Conservation (phyloP, 208 protist genomes). For the Leishmania martiniquensis region DNA sequence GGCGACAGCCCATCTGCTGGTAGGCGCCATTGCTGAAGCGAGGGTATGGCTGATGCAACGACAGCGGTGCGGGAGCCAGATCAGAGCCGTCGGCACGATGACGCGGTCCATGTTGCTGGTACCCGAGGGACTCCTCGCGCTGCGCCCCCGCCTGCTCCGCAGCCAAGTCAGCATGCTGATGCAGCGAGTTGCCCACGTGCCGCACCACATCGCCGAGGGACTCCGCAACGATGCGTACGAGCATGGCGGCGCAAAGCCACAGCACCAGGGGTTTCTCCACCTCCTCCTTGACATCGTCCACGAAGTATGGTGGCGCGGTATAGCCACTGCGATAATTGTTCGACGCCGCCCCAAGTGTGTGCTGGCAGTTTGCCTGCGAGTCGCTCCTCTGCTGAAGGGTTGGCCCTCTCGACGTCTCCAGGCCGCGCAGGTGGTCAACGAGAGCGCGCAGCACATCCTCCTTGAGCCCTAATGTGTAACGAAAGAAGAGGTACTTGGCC, state of each 20-base stretch:
- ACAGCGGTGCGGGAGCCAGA: background rate
- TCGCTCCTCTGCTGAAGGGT: background rate
- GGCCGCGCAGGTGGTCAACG: constrained; percentile 32
- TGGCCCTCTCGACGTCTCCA: background rate
- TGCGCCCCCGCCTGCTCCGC: constrained; percentile 38
- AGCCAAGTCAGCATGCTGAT: constrained; percentile 66
- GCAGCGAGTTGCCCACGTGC: constrained; percentile 66
- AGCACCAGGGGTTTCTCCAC: constrained; percentile 54
- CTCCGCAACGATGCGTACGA: constrained; percentile 78
- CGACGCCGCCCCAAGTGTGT: constrained; percentile 6
- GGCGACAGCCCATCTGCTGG: constrained; percentile 51
- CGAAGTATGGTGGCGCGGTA: constrained; percentile 10
- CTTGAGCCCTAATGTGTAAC: constrained; percentile 66
- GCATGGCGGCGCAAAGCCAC: constrained; percentile 71
- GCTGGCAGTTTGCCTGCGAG: background rate
- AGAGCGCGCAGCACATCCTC: constrained; percentile 40
- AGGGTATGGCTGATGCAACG: constrained; percentile 23
- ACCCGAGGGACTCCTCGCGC: background rate
- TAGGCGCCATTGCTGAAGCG: constrained; percentile 44
- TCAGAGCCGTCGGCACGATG: background rate
- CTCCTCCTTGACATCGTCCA: constrained; percentile 28
- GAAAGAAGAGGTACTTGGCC: constrained; percentile 82
- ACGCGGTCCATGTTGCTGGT: background rate
- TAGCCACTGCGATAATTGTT: background rate
- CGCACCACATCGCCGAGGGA: constrained; percentile 75